These are phyloP conservation scores for Zoysia matrella DNA, from an alignment of 202 grass and related monocot species.

Conservation along the genomic window DNA sequence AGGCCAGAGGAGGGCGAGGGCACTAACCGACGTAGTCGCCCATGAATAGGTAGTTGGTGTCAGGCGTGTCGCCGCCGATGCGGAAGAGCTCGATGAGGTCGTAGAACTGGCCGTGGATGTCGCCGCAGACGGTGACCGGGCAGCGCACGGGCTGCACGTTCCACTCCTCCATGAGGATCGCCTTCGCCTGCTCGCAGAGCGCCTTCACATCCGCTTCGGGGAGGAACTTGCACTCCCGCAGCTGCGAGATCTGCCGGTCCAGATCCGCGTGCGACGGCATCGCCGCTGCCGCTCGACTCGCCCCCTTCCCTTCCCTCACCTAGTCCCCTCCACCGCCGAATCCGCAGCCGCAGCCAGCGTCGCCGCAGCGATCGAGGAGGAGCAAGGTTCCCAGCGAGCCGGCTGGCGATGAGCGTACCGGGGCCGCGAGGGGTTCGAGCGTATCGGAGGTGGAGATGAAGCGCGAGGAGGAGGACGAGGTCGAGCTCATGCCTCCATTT, in stretches of 20 bases:
- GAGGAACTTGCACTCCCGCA: slow-evolving; percentile 61
- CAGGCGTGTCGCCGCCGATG: slow-evolving; percentile 23
- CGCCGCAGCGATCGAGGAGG: neutral
- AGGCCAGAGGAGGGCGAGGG: neutral
- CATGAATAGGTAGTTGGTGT: slow-evolving; percentile 82
- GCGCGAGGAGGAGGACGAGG: neutral
- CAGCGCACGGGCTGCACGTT: slow-evolving; percentile 63
- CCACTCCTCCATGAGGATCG: slow-evolving; percentile 82
- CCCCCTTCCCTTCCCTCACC: neutral
- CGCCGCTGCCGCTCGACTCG: slow-evolving; percentile 28
- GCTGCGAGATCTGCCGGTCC: slow-evolving; percentile 81
- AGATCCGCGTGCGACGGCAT: slow-evolving; percentile 82
- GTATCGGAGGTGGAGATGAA: slow-evolving; percentile 31
- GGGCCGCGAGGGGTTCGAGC: slow-evolving; percentile 15
- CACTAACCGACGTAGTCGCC: slow-evolving; percentile 82
- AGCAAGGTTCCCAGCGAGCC: slow-evolving; percentile 1
- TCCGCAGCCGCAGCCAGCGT: neutral
- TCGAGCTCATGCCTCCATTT: slow-evolving; percentile 49
- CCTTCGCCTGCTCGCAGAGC: slow-evolving; percentile 76
- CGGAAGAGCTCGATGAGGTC: no score
- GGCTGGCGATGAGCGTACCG: neutral
- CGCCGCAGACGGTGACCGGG: no score
- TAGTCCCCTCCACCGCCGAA: neutral
- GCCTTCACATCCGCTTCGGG: slow-evolving; percentile 49
- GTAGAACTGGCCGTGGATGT: no score